A percentile compares a stretch with the other conserved stretches of the same genome.
Evolutionary conservation across 1,284 basidiomycete genomes (phyloP).

Genomic region (Fistulina hepatica): DNA sequence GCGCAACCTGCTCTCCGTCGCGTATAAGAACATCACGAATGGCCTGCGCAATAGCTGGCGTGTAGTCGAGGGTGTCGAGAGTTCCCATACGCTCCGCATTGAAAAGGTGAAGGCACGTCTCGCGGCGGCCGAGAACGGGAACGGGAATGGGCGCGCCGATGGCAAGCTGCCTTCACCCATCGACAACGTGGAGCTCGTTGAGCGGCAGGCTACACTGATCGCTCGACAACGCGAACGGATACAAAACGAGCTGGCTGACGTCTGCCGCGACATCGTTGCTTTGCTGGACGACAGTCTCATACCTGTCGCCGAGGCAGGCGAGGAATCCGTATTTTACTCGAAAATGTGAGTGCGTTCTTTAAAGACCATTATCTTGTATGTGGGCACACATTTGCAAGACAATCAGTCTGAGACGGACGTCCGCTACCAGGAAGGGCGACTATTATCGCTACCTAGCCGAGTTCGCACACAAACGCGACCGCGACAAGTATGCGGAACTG

Average conservation of each 20-base stretch:
- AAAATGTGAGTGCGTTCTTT: conserved; percentile 72
- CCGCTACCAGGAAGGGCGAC: conserved; percentile 88
- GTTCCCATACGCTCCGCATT: too few relatives aligned
- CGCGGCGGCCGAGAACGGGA: conserved; percentile 99
- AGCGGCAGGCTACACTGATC: conserved; percentile 97
- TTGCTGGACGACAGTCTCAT: conserved; percentile 99
- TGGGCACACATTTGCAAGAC: too few relatives aligned
- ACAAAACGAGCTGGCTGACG: conserved; percentile 95
- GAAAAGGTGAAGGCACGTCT: too few relatives aligned
- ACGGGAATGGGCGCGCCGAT: conserved; percentile 98
- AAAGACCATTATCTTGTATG: too few relatives aligned
- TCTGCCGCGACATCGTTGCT: conserved; percentile 98
- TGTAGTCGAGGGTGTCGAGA: conserved; percentile 98
- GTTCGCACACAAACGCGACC: conserved; percentile 98
- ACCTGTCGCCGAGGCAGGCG: conserved; percentile 94
- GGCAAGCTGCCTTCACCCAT: conserved; percentile 98
- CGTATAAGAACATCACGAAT: conserved; percentile 99
- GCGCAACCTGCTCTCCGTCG: conserved; percentile 96
- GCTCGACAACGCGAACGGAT: conserved; percentile 99
- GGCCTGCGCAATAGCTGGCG: conserved; percentile 98
- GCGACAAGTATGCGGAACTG: conserved; percentile 97
- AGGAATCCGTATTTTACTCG: conserved; percentile 99
- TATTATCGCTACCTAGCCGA: conserved; percentile 99
- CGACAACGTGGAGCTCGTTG: conserved; percentile 94
- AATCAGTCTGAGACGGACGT: conserved; percentile 6